Base-by-base conservation (phyloP, 306 rosid genomes). In the Erythrophleum fordii region DNA sequence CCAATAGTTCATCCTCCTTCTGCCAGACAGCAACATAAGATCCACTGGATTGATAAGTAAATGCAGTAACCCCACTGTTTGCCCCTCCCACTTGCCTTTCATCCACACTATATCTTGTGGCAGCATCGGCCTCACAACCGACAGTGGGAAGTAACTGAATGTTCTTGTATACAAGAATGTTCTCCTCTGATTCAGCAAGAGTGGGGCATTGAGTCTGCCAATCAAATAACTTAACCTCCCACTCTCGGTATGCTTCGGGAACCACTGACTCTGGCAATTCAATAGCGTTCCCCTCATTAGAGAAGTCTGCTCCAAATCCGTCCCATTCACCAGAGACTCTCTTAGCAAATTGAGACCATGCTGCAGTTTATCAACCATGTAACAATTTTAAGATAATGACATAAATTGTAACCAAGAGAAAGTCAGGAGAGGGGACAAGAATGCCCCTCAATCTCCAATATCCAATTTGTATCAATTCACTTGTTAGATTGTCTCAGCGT, bases 171-270 rank as follows among this genome's bases (percentile, higher is more conserved):
- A 60, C 51, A 73, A 95, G 84, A 83, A 81, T 60, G 45, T 26
- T 79, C 41, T 89, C 89, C 62, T 87, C 87, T 11, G 90, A 84
- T 65, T 90, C 82, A 29, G 99, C 99, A 80, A 93, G 97, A 69
- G 99, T 89, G 28, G 99, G 99, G 72, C 99, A 95, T 39, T 95
- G 98, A 74, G 97, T 93, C 82, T 93, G 99, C 98, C 99, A 95
- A 79, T 95, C 99, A 46, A 89, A 93, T 78, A 95, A 87, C 89
- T 89, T 89, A 67, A 95, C 97, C 81, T 93, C 99, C 98, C 99
- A 95, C 74, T 95, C 99, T 17, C 93, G 81, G 72, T 87, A 93
- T 64, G 99, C 93, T 77, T 87, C 98, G 0, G 99, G 99, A 11
- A 95, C 98, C 75, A 91, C 98, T 0, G 81, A 74, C 83, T 95